Evolutionary conservation across 805 yeast genomes (phyloP).

Genomic region (Zygosaccharomyces siamensis): DNA sequence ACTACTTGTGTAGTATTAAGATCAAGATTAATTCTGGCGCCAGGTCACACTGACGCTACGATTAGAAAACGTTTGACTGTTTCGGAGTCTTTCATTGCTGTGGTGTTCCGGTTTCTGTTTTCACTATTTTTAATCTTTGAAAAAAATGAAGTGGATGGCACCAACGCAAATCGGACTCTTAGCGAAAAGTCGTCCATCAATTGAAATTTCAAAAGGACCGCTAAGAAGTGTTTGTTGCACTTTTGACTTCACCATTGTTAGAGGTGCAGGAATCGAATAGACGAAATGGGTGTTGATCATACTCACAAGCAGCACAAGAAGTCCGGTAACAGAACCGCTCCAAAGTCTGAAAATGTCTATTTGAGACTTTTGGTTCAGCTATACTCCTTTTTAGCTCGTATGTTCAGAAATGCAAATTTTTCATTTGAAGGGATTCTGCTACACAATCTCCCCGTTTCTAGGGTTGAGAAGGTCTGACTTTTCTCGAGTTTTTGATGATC

Average conservation of each 20-base stretch:
- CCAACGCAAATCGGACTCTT: conserved; percentile 1
- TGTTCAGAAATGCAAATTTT: conserved; percentile 38
- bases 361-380: conserved; percentile 95
- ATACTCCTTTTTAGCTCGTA: conserved; percentile 99
- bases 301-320: conserved; percentile 93
- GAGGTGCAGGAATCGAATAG: conserved; percentile 1
- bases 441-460: conserved; percentile 7
- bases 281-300: conserved; percentile 94
- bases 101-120: not conserved
- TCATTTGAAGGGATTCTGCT: conserved; percentile 25
- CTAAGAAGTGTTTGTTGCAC: not conserved
- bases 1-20: no score
- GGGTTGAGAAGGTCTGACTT: conserved; percentile 4
- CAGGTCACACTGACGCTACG: not conserved
- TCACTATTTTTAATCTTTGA: not conserved
- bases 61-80: not conserved
- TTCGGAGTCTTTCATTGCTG: not conserved
- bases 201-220: conserved; percentile 2
- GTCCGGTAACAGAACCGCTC: conserved; percentile 96
- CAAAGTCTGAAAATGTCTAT: conserved; percentile 99
- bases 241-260: no score
- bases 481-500: not conserved
- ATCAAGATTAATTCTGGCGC: not conserved
- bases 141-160: not conserved
- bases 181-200: conserved; percentile 1